Evolutionary conservation across 176 grass and related monocot species (phyloP).

Genomic region (Olyra latifolia): DNA sequence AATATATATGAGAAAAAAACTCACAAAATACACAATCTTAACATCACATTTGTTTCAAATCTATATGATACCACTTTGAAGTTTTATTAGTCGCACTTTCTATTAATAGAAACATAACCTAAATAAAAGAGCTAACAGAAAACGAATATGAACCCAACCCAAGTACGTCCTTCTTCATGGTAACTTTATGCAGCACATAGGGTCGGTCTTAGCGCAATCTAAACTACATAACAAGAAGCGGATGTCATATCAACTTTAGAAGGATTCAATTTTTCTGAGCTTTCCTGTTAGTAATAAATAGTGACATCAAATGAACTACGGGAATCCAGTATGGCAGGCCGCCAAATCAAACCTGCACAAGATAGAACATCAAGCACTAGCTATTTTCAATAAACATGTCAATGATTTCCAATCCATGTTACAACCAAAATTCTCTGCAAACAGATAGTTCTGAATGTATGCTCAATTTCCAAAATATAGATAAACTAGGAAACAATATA

Average conservation of each 20-base stretch:
- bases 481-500: neutral
- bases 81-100: neutral
- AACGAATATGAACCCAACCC: neutral
- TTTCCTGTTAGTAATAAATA: neutral
- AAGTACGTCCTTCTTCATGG: neutral
- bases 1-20: neutral
- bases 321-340: neutral
- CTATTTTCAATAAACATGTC: neutral
- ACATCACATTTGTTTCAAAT: neutral
- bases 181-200: neutral
- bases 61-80: neutral
- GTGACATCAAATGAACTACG: neutral
- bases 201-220: neutral
- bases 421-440: slow-evolving; percentile 2
- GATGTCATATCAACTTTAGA: neutral
- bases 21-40: neutral
- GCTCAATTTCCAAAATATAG: neutral
- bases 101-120: neutral
- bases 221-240: slow-evolving; percentile 23
- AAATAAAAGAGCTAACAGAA: neutral
- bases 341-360: neutral
- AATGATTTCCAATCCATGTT: slow-evolving; percentile 13
- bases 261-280: neutral
- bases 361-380: neutral
- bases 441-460: neutral